Evolutionary conservation across 2,329 filamentous ascomycete species (phyloP).

Genomic region (Reticulascus tulasneorum): DNA sequence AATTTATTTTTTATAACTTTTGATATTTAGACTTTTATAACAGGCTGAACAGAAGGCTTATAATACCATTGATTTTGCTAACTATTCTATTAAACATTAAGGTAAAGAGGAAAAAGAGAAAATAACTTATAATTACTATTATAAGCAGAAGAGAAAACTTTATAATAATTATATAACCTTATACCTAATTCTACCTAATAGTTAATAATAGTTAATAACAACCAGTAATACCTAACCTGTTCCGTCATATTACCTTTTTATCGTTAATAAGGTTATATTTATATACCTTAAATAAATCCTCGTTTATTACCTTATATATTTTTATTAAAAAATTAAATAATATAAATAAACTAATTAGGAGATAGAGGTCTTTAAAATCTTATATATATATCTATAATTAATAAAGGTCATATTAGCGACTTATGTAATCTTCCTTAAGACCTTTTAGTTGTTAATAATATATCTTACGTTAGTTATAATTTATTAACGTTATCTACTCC

Average conservation of each 20-base stretch:
- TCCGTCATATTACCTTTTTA: not conserved
- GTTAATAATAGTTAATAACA: not conserved
- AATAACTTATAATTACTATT: not conserved
- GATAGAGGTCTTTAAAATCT: not conserved
- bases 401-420: not conserved
- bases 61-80: no score
- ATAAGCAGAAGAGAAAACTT: not conserved
- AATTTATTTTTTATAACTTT: no score
- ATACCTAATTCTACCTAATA: not conserved
- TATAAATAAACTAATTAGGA: not conserved
- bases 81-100: no score
- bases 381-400: not conserved
- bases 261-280: no score
- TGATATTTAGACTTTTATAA: no score
- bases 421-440: not conserved
- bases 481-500: not conserved
- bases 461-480: not conserved
- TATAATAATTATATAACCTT: not conserved
- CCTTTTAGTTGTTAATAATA: not conserved
- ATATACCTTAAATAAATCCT: no score
- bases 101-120: not conserved
- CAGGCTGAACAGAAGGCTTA: no score
- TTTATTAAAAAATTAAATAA: conserved; percentile 1
- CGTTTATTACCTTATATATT: not conserved
- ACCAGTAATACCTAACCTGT: not conserved